Evolutionary conservation across 1,139 yeast species (phyloP), one percentile per base, ranked within the genome.

Genomic region (Lodderomyces elongisporus): DNA sequence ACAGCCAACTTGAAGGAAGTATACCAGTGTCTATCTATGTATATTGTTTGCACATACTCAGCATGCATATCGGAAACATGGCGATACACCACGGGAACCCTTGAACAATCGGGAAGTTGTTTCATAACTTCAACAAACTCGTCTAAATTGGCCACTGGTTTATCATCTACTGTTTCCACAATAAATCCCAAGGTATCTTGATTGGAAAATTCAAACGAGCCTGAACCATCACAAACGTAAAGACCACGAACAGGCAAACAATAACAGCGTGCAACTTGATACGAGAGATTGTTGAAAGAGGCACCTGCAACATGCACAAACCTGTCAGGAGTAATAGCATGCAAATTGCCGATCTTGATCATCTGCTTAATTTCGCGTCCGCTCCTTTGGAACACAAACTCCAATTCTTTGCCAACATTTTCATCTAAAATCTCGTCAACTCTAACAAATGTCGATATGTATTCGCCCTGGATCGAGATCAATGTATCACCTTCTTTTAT

Each of bases 281-380:
- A 89, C 30, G 94, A 83, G 44, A 88, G 61, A 35, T 84, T 79
- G 52, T 88, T 88, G 60, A 88, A 85, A 1, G 85, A 72, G 1
- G 93, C 95, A 34, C 96, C 96, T 30, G 85, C 82, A 6, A 83
- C 91, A 41, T 81, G 85, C 3, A 88, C 81, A 52, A 76, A 87
- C 44, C 85, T 68, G 47, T 75, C 75, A 25, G 96, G 96, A 0
- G 96, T 83, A 28, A 88, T 84, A 5, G 71, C 65, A 54, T 88
- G 95, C 40, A 88, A 64, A 51, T 89, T 85, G 14, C 84, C 88
- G 28, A 88, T 80, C 12, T 49, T 56, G 35, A 85, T 75, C 5
- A 42, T 54, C 29, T 77, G 70, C 5, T 51, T 56, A 14, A 79
- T 56, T 37, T 74, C 74, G 38, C 70, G 60, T 5, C 95, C 94